Evolutionary conservation across 768 basidiomycete genomes (phyloP).

Genomic region (Tulasnella sp.): DNA sequence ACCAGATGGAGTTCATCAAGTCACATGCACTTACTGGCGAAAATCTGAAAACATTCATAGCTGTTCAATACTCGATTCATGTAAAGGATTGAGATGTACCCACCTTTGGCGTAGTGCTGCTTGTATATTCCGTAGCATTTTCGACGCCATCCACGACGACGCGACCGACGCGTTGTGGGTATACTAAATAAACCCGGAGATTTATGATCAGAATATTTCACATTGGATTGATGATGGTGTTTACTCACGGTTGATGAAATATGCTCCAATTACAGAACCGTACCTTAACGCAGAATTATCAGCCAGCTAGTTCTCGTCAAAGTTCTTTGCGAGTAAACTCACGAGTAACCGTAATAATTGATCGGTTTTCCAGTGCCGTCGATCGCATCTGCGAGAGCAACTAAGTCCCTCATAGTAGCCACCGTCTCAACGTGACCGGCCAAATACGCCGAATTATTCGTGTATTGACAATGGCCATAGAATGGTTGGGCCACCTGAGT

Average conservation of each 20-base stretch:
- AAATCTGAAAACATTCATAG: too few relatives aligned
- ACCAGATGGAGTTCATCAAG: too few relatives aligned
- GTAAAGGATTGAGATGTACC: too few relatives aligned
- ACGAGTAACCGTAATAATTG: neutral
- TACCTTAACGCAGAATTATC: constrained; percentile 1
- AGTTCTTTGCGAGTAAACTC: neutral
- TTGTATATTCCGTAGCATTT: neutral
- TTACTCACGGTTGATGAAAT: constrained; percentile 6
- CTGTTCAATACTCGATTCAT: too few relatives aligned
- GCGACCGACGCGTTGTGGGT: constrained; percentile 7
- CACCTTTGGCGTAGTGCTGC: too few relatives aligned
- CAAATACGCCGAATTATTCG: neutral
- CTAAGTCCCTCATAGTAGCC: neutral
- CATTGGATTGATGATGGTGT: neutral
- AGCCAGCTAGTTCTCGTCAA: neutral
- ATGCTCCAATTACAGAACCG: constrained; percentile 3
- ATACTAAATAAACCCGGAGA: neutral
- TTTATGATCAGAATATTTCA: neutral
- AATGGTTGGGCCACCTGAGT: neutral
- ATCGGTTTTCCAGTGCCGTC: neutral
- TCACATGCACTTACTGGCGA: too few relatives aligned
- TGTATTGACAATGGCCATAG: neutral
- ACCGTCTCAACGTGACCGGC: neutral
- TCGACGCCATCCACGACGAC: constrained; percentile 11
- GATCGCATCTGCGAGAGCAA: neutral